Evolutionary conservation across 179 eudicot genomes (phyloP).

Genomic region (Spinacia oleracea): DNA sequence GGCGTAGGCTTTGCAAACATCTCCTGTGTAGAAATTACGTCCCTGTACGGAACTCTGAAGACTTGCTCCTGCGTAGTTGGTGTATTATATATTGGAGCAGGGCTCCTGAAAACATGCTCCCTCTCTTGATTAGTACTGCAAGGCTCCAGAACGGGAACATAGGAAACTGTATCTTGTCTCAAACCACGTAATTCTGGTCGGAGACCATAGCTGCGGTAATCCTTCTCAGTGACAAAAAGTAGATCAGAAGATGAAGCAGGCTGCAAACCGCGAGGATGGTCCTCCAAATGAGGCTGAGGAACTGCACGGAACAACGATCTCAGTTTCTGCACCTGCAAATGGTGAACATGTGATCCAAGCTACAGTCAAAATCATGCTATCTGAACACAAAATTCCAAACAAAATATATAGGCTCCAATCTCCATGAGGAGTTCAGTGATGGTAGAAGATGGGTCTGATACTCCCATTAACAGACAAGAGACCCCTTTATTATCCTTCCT

Average conservation of each 20-base stretch:
- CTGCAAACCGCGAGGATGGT: constrained; percentile 29
- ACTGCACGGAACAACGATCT: constrained; percentile 45
- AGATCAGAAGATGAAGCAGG: constrained; percentile 27
- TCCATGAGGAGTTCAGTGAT: background rate
- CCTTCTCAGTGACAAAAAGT: constrained; percentile 32
- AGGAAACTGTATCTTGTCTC: constrained; percentile 17
- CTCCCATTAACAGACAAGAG: background rate
- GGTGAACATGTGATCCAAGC: background rate
- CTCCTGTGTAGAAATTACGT: constrained; percentile 10
- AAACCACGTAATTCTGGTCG: constrained; percentile 22
- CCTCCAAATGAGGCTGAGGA: constrained; percentile 33
- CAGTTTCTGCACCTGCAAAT: constrained; percentile 65
- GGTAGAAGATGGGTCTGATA: background rate
- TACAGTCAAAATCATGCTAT: background rate
- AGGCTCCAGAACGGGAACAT: constrained; percentile 24
- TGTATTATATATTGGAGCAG: constrained; percentile 20
- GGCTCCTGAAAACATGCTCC: constrained; percentile 29
- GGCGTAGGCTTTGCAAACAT: constrained; percentile 27
- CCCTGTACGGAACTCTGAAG: background rate
- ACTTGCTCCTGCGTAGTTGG: constrained; percentile 19
- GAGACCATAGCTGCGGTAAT: constrained; percentile 40
- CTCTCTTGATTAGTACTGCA: constrained; percentile 26
- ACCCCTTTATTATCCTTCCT: background rate
- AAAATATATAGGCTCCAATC: background rate
- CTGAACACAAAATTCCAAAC: constrained; percentile 8